Conservation (phyloP, 1,284 basidiomycete species). For the Rhodotorula sp. region DNA sequence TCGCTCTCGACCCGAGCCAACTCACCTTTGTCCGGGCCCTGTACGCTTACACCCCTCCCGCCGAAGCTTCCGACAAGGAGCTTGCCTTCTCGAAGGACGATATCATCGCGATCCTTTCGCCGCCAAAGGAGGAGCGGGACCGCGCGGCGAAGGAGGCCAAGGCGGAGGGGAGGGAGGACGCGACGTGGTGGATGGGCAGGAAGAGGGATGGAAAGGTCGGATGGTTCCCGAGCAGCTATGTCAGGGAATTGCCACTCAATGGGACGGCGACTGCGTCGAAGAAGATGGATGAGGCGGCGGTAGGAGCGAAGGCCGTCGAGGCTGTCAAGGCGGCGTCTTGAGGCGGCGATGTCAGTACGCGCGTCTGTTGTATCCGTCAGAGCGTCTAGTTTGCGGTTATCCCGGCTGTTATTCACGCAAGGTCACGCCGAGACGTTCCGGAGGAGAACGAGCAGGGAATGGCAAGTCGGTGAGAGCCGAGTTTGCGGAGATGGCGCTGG, state of each 20-base stretch:
- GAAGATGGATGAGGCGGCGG: not conserved
- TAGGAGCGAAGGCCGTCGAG: not conserved
- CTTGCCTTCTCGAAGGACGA: conserved; percentile 82
- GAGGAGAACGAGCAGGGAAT: too few relatives aligned
- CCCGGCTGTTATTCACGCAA: too few relatives aligned
- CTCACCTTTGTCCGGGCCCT: conserved; percentile 85
- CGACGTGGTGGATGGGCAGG: conserved; percentile 86
- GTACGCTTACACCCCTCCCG: conserved; percentile 55
- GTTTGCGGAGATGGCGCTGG: too few relatives aligned
- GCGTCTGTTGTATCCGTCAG: too few relatives aligned
- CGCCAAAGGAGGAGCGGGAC: conserved; percentile 66
- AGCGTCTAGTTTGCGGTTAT: too few relatives aligned
- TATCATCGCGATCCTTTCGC: conserved; percentile 89
- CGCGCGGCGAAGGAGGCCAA: conserved; percentile 58
- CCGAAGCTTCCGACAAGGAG: conserved; percentile 63
- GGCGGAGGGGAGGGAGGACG: not conserved
- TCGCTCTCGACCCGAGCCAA: conserved; percentile 55
- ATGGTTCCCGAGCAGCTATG: conserved; percentile 94
- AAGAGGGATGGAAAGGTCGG: conserved; percentile 90
- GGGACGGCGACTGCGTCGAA: not conserved
- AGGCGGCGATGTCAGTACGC: not conserved
- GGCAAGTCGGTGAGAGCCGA: too few relatives aligned
- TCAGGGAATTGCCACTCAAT: conserved; percentile 49
- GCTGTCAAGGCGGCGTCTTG: not conserved
- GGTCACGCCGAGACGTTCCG: too few relatives aligned